Evolutionary conservation across 2,329 filamentous ascomycete species (phyloP).

Genomic region (Periconia sp.): DNA sequence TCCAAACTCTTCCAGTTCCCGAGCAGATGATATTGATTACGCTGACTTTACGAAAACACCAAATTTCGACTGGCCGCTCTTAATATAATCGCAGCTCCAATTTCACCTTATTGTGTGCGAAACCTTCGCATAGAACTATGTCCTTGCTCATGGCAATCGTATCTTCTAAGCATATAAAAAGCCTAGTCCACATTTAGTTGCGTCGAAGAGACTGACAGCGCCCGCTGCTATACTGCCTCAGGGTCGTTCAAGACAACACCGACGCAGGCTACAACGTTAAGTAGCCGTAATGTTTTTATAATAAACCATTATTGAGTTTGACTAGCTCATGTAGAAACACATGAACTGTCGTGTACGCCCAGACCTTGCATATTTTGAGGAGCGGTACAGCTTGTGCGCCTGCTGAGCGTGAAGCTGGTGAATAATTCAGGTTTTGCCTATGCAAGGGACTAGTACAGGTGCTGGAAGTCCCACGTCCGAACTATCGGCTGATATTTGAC

Average conservation of each 20-base stretch:
- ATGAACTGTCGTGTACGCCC: not conserved
- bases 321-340: not conserved
- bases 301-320: not conserved
- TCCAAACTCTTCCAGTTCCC: no score
- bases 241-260: not conserved
- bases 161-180: not conserved
- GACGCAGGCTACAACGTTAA: not conserved
- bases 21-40: no score
- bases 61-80: no score
- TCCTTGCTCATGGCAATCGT: not conserved
- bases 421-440: not conserved
- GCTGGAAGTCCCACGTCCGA: not conserved
- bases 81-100: not conserved
- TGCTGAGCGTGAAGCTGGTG: no score
- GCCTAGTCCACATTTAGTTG: not conserved
- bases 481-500: not conserved
- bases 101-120: not conserved
- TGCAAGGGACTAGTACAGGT: not conserved
- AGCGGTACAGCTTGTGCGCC: not conserved
- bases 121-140: not conserved
- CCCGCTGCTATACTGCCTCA: not conserved
- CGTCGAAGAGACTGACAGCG: not conserved
- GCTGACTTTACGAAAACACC: no score
- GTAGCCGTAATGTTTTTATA: not conserved
- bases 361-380: not conserved